Percentiles rank a stretch among this genome's conserved stretches.
Evolutionary conservation across 2,329 filamentous ascomycete genomes (phyloP).

Genomic region (Laburnicola sp.): DNA sequence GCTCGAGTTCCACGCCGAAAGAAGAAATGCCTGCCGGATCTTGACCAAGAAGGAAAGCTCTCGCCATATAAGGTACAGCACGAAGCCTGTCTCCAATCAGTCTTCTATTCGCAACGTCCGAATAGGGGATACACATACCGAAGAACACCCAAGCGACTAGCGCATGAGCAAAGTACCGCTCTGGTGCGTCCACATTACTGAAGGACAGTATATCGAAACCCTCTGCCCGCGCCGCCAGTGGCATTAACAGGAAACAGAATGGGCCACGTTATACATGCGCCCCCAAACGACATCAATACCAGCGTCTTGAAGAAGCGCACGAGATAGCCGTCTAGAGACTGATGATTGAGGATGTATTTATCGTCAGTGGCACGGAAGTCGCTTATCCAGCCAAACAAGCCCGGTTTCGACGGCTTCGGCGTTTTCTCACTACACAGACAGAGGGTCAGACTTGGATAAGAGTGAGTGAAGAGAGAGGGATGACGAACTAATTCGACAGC

Average conservation of each 20-base stretch:
- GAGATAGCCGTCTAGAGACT: constrained; percentile 6
- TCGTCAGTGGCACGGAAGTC: constrained; percentile 3
- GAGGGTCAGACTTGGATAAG: background rate
- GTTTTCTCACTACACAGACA: constrained; percentile 3
- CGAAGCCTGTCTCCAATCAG: background rate
- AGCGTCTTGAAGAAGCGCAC: constrained; percentile 5
- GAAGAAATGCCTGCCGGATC: constrained; percentile 1
- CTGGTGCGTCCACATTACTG: background rate
- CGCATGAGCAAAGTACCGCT: constrained; percentile 3
- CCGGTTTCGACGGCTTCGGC: background rate
- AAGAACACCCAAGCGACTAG: constrained; percentile 5
- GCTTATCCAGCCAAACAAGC: constrained; percentile 4
- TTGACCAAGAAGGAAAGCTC: constrained; percentile 3
- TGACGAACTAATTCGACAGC: constrained; percentile 2
- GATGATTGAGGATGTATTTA: constrained; percentile 11
- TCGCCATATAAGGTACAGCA: constrained; percentile 3
- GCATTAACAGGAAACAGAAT: constrained; percentile 4
- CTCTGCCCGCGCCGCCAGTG: constrained; percentile 2
- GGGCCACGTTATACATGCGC: constrained; percentile 3
- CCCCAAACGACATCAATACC: constrained; percentile 4
- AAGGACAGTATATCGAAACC: constrained; percentile 3
- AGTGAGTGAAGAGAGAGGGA: background rate
- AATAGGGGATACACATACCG: background rate
- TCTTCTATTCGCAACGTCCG: background rate
- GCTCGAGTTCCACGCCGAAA: constrained; percentile 3